phyloP scores from a whole-genome alignment of 352 stramenopile genomes.

The Globisporangium uncinulatum region DNA sequence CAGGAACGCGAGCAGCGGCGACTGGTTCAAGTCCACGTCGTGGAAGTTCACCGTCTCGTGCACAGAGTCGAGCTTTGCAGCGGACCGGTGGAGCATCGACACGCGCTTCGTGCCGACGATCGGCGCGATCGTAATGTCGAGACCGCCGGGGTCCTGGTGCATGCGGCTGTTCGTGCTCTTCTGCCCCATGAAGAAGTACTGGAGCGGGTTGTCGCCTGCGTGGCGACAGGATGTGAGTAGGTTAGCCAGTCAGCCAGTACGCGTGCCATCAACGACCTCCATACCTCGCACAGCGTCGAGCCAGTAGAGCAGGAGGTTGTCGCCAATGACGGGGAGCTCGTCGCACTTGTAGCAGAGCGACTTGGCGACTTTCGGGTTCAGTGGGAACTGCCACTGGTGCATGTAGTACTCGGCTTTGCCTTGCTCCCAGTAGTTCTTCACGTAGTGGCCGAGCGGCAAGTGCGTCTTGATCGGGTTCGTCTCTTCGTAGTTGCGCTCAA shows the following conservation, averaged over 20 bases:
- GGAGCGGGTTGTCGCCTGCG: conserved; percentile 80
- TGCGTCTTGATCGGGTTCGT: conserved; percentile 74
- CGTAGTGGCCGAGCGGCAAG: conserved; percentile 60
- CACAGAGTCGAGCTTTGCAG: conserved; percentile 81
- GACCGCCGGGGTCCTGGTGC: conserved; percentile 86
- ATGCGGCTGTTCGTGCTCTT: conserved; percentile 86
- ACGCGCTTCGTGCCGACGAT: conserved; percentile 84
- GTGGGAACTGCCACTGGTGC: conserved; percentile 95
- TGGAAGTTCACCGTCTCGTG: conserved; percentile 79
- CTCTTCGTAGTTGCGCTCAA: conserved; percentile 78
- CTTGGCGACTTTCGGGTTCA: conserved; percentile 67
- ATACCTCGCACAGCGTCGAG: conserved; percentile 74
- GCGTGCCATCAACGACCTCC: too few species aligned
- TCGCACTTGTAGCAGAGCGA: conserved; percentile 82
- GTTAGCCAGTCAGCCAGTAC: too few species aligned
- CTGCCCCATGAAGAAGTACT: conserved; percentile 95
- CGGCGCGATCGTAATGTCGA: conserved; percentile 92
- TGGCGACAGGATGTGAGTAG: too few species aligned
- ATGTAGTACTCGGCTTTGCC: conserved; percentile 87
- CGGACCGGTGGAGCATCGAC: conserved; percentile 65
- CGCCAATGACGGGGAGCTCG: conserved; percentile 84
- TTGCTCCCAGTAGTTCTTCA: conserved; percentile 79
- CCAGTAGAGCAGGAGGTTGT: conserved; percentile 92
- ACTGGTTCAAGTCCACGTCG: conserved; percentile 77
- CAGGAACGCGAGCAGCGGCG: conserved; percentile 85